phyloP scores from a whole-genome alignment of 2,329 filamentous ascomycete species.

The Cladophialophora carrionii region DNA sequence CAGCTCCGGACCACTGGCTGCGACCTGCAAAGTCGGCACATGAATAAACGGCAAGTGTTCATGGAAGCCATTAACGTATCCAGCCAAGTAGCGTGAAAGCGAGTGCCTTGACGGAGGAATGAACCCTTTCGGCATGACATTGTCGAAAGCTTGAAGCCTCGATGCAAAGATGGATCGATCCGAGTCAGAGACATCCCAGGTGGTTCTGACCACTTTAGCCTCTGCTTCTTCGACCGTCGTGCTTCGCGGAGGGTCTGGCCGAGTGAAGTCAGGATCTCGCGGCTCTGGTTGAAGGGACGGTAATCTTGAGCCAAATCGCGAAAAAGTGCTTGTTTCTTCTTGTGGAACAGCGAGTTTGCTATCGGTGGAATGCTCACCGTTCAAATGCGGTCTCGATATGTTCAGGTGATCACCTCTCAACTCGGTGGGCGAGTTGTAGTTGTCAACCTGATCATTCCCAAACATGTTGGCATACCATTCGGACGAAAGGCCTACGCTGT shows the following conservation, averaged over 20 bases:
- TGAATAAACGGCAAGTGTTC: slow-evolving; percentile 59
- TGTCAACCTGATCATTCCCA: slow-evolving; percentile 41
- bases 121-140: slow-evolving; percentile 53
- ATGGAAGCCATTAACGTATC: slow-evolving; percentile 56
- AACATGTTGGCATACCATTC: slow-evolving; percentile 56
- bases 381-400: slow-evolving; percentile 45
- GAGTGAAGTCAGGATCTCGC: slow-evolving; percentile 46
- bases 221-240: slow-evolving; percentile 45
- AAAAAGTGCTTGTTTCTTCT: slow-evolving; percentile 48
- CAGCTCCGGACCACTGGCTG: slow-evolving; percentile 53
- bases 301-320: slow-evolving; percentile 53
- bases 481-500: slow-evolving; percentile 54
- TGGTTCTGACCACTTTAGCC: slow-evolving; percentile 45
- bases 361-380: slow-evolving; percentile 47
- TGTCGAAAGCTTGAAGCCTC: slow-evolving; percentile 52
- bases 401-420: slow-evolving; percentile 43
- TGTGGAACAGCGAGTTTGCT: slow-evolving; percentile 47
- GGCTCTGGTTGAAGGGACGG: slow-evolving; percentile 54
- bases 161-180: slow-evolving; percentile 52
- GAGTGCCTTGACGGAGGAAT: slow-evolving; percentile 55
- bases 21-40: slow-evolving; percentile 53
- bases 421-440: slow-evolving; percentile 46
- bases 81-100: slow-evolving; percentile 55
- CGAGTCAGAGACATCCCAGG: slow-evolving; percentile 53
- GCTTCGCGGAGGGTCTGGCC: slow-evolving; percentile 45